Base-by-base conservation (phyloP, 2,329 filamentous ascomycete species). In the Exophiala sideris region DNA sequence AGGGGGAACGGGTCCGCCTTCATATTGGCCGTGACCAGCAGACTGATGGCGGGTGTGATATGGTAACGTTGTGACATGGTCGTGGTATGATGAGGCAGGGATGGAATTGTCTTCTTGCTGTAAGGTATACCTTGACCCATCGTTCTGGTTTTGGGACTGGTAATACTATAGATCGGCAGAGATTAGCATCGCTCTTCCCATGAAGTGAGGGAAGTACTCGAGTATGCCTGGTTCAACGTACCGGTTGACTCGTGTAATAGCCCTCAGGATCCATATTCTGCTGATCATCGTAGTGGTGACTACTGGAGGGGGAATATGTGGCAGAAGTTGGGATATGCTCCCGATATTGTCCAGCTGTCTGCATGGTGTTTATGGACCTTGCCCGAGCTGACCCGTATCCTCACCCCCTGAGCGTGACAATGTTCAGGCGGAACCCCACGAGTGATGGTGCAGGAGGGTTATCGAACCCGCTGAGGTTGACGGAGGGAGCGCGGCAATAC, bases 1-100 rank as follows among this genome's bases (percentile, higher is more conserved):
- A 45, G 88, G 91, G 51, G 87, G 85, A 63, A 89, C 79, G 20
- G 88, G 86, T 49, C 87, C 83, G 29, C 71, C 71, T 54, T 72
- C 74, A 80, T 83, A 71, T 77, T 81, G 72, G 73, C 81, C 73
- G 50, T 72, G 67, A 39, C 68, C 66, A 41, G 66, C 63, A 32
- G 61, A 62, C 62, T 64, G 70, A 53, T 63, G 66, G 60, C 68
- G 65, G 54, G 65, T 66, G 48, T 62, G 61, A 52, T 61, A 57
- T 34, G 57, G 57, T 3, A 60, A 36, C n/a, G 41, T 44, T 14
- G 57, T 57, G 24, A 45, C 48, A 16, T 52, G 56, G 18, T n/a
- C 35, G 38, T 57, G 33, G 35, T 57, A 59, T 10, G 56, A 45
- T 32, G 56, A 52, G 21, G 54, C 36, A 39, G 44, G 48, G 32